These are phyloP conservation scores for Alternaria burnsii DNA, from an alignment of 2,329 filamentous ascomycete species.

Conservation along the genomic window DNA sequence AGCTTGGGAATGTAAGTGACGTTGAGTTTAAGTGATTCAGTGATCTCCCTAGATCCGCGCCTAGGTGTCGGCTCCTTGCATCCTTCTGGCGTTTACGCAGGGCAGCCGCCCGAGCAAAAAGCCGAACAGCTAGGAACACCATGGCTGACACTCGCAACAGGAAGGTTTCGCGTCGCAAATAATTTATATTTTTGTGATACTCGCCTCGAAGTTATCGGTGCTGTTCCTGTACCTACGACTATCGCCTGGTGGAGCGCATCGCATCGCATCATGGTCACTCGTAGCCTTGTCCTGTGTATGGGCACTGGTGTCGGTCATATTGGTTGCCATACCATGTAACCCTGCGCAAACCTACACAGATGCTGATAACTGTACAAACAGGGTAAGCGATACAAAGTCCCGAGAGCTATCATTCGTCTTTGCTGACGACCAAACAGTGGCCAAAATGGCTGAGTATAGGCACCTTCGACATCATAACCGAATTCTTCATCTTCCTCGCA, in stretches of 20 bases:
- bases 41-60: slow-evolving; percentile 7
- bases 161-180: slow-evolving; percentile 42
- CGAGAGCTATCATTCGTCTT: neutral
- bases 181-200: slow-evolving; percentile 40
- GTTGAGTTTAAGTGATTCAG: neutral
- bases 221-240: slow-evolving; percentile 42
- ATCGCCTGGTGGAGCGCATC: slow-evolving; percentile 32
- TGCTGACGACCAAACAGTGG: slow-evolving; percentile 26
- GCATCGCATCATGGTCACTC: slow-evolving; percentile 28
- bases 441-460: slow-evolving; percentile 42
- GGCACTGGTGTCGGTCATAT: slow-evolving; percentile 32
- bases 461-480: slow-evolving; percentile 39
- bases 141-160: slow-evolving; percentile 29
- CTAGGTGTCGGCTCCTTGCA: slow-evolving; percentile 22
- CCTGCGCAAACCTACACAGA: slow-evolving; percentile 28
- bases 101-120: slow-evolving; percentile 1
- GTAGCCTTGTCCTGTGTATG: slow-evolving; percentile 33
- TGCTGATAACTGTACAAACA: slow-evolving; percentile 25
- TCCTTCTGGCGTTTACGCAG: slow-evolving; percentile 5
- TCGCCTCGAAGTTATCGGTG: slow-evolving; percentile 41
- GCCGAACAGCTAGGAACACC: slow-evolving; percentile 2
- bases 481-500: slow-evolving; percentile 39
- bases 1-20: slow-evolving; percentile 37
- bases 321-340: slow-evolving; percentile 41
- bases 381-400: slow-evolving; percentile 25